Evolutionary conservation across 2,329 filamentous ascomycete species (phyloP).

Genomic region (Fusarium tupiense): DNA sequence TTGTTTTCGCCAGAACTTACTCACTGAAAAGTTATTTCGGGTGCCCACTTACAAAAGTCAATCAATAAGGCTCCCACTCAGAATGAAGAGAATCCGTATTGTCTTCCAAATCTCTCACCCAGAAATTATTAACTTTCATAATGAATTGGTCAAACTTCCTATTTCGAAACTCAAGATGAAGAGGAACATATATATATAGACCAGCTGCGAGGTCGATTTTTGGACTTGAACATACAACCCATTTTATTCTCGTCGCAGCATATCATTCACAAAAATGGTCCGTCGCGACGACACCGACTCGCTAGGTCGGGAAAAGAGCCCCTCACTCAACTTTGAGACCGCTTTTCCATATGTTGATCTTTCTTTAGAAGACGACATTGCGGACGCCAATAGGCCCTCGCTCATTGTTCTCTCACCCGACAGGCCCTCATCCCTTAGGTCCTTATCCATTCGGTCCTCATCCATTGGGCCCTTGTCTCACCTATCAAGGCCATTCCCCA

Average conservation of each 20-base stretch:
- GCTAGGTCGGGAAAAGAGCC: neutral
- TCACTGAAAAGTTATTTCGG: no score
- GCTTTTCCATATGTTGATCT: neutral
- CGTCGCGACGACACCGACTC: neutral
- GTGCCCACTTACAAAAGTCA: neutral
- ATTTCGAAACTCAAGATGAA: neutral
- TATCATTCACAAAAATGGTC: neutral
- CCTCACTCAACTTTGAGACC: neutral
- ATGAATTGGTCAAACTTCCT: neutral
- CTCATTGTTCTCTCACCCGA: neutral
- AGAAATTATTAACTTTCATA: neutral
- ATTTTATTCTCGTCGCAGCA: neutral
- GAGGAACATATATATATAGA: neutral
- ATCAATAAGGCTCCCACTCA: neutral
- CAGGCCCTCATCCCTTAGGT: neutral
- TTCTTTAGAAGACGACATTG: neutral
- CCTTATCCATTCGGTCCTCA: neutral
- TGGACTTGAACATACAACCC: no score
- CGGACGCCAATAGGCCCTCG: neutral
- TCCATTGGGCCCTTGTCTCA: neutral
- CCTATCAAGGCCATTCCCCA: neutral
- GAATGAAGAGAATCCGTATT: rapidly evolving
- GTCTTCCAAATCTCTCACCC: no score
- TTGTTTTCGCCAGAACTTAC: rapidly evolving
- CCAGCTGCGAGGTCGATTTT: neutral